Evolutionary conservation across 2,329 filamentous ascomycete species (phyloP), one percentile per base, ranked within the genome.

Genomic region (Cladosporium sp.): DNA sequence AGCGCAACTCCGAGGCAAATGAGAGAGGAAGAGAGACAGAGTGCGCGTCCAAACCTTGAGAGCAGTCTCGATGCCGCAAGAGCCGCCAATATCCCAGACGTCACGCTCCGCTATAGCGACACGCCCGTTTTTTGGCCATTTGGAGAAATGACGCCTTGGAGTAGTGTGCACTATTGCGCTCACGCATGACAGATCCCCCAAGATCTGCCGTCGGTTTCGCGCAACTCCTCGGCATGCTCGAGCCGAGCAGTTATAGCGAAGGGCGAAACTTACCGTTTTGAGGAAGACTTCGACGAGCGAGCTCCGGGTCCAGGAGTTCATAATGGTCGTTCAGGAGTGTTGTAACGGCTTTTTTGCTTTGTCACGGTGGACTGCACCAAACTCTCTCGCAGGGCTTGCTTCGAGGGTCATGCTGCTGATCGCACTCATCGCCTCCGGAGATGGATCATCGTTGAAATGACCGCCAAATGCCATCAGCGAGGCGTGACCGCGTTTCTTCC

Each of bases 221-320:
- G 24, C 40, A 50, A 50, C 47, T 50, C 47, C 47, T 50, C 47
- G 47, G 47, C 44, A 40, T 2, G 22, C 32, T 8, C 15, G 19
- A 34, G 24, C 27, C 41, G 12, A 11, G 8, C n/a, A 27, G 22
- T 27, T 27, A 27, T 27, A 27, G 22, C 22, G 22, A 27, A 27
- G 22, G 5, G 22, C 22, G 22, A 5, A 27, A n/a, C 22, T 27
- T 27, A 27, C 22, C 22, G 4, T 9, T 27, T 27, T 4, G 22
- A 9, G 22, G 4, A 27, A 5, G 22, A 4, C 5, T 27, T 27
- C 9, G 22, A 9, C 22, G 22, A 27, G 22, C 4, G 22, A 27
- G 22, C 5, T 4, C 22, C 9, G 9, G 9, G 4, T 27, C 22
- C 22, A 27, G 22, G 9, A 5, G 22, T 27, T 27, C 22, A 4